Evolutionary conservation across 2,329 filamentous ascomycete species (phyloP).

Genomic region (Aureobasidium sp.): DNA sequence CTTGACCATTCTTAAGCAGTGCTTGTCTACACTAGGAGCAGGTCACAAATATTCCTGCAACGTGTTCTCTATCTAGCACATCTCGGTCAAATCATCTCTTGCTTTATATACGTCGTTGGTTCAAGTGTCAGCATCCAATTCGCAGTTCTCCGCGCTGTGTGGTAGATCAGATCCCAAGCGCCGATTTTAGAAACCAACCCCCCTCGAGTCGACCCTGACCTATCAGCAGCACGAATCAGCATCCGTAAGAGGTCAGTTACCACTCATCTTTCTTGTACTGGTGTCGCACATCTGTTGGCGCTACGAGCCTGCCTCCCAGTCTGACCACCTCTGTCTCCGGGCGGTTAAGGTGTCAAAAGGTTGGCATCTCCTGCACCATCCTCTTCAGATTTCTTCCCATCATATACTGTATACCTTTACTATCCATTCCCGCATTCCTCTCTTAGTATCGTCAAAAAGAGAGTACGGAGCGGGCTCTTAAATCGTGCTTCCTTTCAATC

Average conservation of each 20-base stretch:
- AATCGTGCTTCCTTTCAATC: neutral
- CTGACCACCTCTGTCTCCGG: neutral
- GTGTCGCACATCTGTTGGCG: constrained; percentile 6
- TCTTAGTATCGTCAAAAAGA: neutral
- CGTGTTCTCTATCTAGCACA: neutral
- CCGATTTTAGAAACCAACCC: constrained; percentile 4
- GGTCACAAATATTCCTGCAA: neutral
- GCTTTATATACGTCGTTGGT: neutral
- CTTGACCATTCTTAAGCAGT: neutral
- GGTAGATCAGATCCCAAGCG: neutral
- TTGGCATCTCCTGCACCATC: constrained; percentile 2
- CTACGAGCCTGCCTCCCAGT: neutral
- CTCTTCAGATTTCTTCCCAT: neutral
- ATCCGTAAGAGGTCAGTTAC: constrained; percentile 4
- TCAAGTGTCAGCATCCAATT: constrained; percentile 6
- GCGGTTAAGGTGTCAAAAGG: constrained; percentile 10
- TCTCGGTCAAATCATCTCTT: neutral
- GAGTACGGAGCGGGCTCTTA: constrained; percentile 4
- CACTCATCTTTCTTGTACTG: constrained; percentile 1
- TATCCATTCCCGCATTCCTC: neutral
- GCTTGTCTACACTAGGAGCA: neutral
- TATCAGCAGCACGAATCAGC: neutral
- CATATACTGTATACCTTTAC: neutral
- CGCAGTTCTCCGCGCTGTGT: neutral
- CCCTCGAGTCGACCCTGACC: neutral